Evolutionary conservation across 305 asterid species (phyloP), one percentile per base, ranked within the genome.

Genomic region (Fraxinus albicans): DNA sequence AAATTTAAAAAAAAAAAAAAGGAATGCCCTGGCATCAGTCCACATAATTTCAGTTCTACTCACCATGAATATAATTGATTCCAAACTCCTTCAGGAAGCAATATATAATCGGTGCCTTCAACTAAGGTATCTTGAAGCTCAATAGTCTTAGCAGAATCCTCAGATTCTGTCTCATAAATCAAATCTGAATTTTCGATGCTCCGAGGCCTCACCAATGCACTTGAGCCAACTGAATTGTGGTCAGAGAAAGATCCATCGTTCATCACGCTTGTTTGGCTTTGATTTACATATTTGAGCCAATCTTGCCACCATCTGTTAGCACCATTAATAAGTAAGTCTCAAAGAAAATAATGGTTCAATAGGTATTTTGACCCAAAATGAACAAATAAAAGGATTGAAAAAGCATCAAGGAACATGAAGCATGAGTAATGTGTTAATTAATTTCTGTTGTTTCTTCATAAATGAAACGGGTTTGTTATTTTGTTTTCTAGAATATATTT

Each of bases 81-180:
- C 99, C 99, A 96, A 78, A 93, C 95, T 82, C 88, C 93, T 89
- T 91, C 89, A 0, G 99, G 98, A 85, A 96, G 95, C 89, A 96
- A 88, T 91, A 96, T 94, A 88, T 94, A 96, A 90, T 96, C 98
- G 19, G 97, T 96, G 86, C 99, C 99, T 92, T 96, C 99, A 72
- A 94, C 97, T 82, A 94, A 89, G 80, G 97, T 92, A 83, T 94
- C 98, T 86, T 89, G 97, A 82, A 96, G 95, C 87, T 94, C 99
- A 83, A 87, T 84, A 76, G 91, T 96, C 89, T 78, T 13, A 31
- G 89, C 83, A 81, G 95, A 90, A 85, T 92, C 89, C 83, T 91
- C 93, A 35, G 94, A 86, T 70, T 86, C 78, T 27, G 90, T 82
- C 86, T 91, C 96, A 90, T 93, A 89, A 70, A 96, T 88, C 85